These are phyloP conservation scores for Irpex lacteus DNA, from an alignment of 1,284 basidiomycete genomes.

Conservation along the genomic window DNA sequence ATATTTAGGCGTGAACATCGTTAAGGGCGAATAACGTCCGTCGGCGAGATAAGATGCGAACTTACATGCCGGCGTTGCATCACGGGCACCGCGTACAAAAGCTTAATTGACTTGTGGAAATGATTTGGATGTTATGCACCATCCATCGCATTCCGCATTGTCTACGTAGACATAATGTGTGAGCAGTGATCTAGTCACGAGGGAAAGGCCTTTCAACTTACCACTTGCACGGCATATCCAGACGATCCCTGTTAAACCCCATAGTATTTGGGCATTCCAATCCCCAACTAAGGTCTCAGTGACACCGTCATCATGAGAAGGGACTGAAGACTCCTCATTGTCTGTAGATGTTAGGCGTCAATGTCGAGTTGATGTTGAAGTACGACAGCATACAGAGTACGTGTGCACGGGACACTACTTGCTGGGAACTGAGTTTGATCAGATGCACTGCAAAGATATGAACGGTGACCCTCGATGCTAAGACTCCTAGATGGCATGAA, in stretches of 20 bases:
- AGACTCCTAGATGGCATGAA: too few species aligned
- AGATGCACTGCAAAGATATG: background rate
- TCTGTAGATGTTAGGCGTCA: background rate
- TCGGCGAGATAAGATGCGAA: background rate
- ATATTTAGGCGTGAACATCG: background rate
- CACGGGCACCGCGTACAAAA: background rate
- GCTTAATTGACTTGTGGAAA: background rate
- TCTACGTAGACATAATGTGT: too few species aligned
- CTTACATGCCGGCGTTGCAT: background rate
- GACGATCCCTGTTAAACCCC: too few species aligned
- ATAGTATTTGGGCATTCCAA: too few species aligned
- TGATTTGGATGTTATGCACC: too few species aligned
- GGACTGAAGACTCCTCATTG: too few species aligned
- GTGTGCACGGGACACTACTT: background rate
- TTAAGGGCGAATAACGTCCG: background rate
- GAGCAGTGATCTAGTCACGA: too few species aligned
- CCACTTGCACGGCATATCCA: too few species aligned
- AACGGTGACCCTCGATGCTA: background rate
- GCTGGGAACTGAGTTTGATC: background rate
- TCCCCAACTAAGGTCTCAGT: too few species aligned
- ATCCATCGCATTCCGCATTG: too few species aligned
- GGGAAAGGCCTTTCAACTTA: too few species aligned
- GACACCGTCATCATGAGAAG: too few species aligned
- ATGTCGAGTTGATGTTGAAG: background rate
- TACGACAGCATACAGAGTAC: background rate